Evolutionary conservation across 352 stramenopile species (phyloP), one percentile per base, ranked within the genome.

Genomic region (Globisporangium rhizosaccharum): DNA sequence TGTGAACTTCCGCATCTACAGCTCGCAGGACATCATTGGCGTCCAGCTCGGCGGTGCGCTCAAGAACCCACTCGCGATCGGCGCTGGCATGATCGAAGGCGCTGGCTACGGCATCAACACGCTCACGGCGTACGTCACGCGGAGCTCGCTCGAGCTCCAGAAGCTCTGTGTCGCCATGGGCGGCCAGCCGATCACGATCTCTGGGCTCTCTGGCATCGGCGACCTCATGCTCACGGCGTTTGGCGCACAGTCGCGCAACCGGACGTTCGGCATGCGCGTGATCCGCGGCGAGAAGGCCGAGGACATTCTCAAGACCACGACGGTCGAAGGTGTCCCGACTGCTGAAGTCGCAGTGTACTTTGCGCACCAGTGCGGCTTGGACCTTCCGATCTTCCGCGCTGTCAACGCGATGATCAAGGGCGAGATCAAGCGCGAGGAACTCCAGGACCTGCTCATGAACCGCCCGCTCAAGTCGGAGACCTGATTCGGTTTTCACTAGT

Each of bases 31-130:
- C 75, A 90, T 97, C 53, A 88, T 98, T 62, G 97, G 97, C 56
- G 92, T 99, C 25, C 96, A 99, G 70, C 81, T 99, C 37, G 96
- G 96, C 46, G 97, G 96, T 9, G 96, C 96, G 15, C 85, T 99
- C 46, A 99, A 99, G 74, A 99, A 99, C 73, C 94, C 98, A 2
- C 92, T 99, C 70, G 97, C 97, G 11, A 91, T 99, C 46, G 96
- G 94, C 42, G 95, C 95, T 39, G 97, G 96, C 33, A 98, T 99
- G 93, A 96, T 97, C 66, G 96, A 99, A 75, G 96, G 96, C 33
- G 78, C 98, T 1, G 96, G 94, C 52, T 87, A 98, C 39, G 96
- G 96, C 47, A 98, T 97, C 54, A 99, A 99, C 66, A 97, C 93
- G 30, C 76, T 97, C 67, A 93, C 94, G 18, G 94, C 89, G 10